Base-by-base conservation (phyloP, 768 basidiomycete species). In the Termitomyces heimii region DNA sequence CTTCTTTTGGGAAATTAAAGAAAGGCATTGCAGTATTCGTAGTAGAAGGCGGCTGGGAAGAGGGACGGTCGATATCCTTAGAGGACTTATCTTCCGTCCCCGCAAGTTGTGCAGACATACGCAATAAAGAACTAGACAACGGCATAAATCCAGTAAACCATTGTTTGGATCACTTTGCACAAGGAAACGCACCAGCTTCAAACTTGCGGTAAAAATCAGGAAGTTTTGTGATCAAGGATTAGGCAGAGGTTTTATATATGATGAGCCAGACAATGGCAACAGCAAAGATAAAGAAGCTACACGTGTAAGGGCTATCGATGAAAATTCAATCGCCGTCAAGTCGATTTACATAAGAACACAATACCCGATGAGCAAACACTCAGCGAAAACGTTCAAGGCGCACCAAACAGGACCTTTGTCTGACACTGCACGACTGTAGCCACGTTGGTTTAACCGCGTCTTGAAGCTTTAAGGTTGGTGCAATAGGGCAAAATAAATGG, bases 1-100 rank as follows among this genome's bases (percentile, higher is more conserved):
- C 37, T 31, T 63, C 62, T 39, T 32, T 32, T 4, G 60, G 57
- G 22, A 63, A 56, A 31, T 56, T 39, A 29, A 60, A 63, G 31
- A 56, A 55, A 18, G 56, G 59, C 2, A 31, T 44, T 18, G 13
- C n/a, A n/a, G 12, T 18, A 4, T 35, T 44, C 4, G 57, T 48
- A 12, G 52, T 48, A 9, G 51, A 24, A 37, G 35, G 14, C 13
- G n/a, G n/a, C 9, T 10, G 20, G 22, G 42, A 34, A 51, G 26
- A 8, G 5, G 28, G 2, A 16, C 7, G 1, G 16, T 56, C 46
- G 37, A 32, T 31, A 43, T 49, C 35, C 47, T 42, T 56, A 20
- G 55, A 3, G 2, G 18, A 35, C 10, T 6, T 3, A 24, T 16
- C n/a, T 5, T 26, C 14, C 14, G 34, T n/a, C 22, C 2, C n/a